Conservation (phyloP, 352 stramenopile species). For the Poterioochromonas sp. region DNA sequence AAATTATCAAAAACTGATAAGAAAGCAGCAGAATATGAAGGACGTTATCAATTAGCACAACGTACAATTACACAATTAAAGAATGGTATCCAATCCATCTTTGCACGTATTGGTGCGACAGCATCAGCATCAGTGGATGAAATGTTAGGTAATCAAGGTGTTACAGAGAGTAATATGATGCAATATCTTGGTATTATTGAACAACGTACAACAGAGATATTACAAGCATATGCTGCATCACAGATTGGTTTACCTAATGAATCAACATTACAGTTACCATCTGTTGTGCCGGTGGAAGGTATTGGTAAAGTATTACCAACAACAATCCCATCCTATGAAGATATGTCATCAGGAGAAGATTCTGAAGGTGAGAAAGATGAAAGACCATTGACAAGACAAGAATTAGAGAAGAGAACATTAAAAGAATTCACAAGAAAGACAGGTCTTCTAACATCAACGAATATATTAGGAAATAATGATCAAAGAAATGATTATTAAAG, state of each 20-base stretch:
- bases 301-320: neutral
- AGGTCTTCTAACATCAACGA: too few relatives aligned
- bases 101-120: slow-evolving; percentile 37
- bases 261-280: neutral
- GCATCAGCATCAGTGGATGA: neutral
- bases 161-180: slow-evolving; percentile 82
- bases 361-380: slow-evolving; percentile 44
- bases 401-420: slow-evolving; percentile 42
- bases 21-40: slow-evolving; percentile 73
- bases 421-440: slow-evolving; percentile 34
- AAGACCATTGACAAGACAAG: slow-evolving; percentile 42
- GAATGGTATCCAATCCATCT: slow-evolving; percentile 49
- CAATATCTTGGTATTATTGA: slow-evolving; percentile 86
- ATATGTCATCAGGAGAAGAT: slow-evolving; percentile 36
- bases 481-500: too few relatives aligned
- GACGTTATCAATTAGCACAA: slow-evolving; percentile 68
- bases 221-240: slow-evolving; percentile 46
- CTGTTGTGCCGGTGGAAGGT: slow-evolving; percentile 9
- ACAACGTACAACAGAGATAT: slow-evolving; percentile 79
- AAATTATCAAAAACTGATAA: slow-evolving; percentile 61
- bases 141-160: slow-evolving; percentile 61
- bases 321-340: slow-evolving; percentile 26
- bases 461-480: too few relatives aligned
- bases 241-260: slow-evolving; percentile 38
- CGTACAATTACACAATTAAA: slow-evolving; percentile 81